Conservation (phyloP, 441 rosid species). For the Syzygium malaccense region DNA sequence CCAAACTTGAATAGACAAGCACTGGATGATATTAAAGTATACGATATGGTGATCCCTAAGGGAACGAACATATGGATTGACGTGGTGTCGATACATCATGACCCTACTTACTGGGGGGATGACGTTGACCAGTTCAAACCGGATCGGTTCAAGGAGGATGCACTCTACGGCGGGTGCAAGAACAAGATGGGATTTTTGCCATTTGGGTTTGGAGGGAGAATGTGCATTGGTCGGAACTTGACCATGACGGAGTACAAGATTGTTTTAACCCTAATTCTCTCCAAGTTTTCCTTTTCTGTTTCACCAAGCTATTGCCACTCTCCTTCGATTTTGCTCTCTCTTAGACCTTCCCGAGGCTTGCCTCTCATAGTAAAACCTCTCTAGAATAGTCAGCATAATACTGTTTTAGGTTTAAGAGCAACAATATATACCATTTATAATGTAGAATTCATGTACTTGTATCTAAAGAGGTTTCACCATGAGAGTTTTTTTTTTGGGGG, state of each 20-base stretch:
- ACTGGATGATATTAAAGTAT: constrained; percentile 53
- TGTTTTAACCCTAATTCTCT: constrained; percentile 54
- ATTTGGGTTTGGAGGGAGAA: constrained; percentile 93
- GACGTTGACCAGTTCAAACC: constrained; percentile 69
- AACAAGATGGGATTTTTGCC: constrained; percentile 92
- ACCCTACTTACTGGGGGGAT: constrained; percentile 58
- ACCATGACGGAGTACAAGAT: constrained; percentile 67
- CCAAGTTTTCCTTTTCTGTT: constrained; percentile 58
- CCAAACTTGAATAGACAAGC: constrained; percentile 86
- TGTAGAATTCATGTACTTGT: background rate
- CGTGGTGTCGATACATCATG: constrained; percentile 83
- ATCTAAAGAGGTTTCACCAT: background rate
- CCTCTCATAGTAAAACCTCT: constrained; percentile 59
- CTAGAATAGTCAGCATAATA: background rate
- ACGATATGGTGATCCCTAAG: constrained; percentile 41
- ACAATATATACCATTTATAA: background rate
- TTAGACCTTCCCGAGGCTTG: constrained; percentile 61
- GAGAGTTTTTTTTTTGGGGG: background rate
- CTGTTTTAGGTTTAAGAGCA: background rate
- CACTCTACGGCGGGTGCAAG: constrained; percentile 59
- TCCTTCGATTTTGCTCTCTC: constrained; percentile 66
- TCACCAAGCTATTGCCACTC: constrained; percentile 61
- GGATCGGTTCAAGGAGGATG: constrained; percentile 60
- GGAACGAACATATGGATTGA: constrained; percentile 96
- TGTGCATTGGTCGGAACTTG: constrained; percentile 83